Base-by-base conservation (phyloP, 306 rosid genomes). In the Quercus cerris region DNA sequence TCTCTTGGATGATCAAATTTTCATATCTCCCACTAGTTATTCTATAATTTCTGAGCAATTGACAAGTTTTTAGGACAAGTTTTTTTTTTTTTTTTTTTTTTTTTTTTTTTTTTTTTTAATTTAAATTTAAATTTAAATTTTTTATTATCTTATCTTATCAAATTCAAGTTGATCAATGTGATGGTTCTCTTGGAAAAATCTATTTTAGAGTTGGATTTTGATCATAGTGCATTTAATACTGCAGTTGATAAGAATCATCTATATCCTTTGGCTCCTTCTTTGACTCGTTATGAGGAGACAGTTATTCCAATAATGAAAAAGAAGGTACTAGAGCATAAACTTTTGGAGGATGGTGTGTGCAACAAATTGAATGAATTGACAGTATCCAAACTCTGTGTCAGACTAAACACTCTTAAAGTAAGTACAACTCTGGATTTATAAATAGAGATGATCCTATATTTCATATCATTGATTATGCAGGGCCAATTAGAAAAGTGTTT, bases 211-310 rank as follows among this genome's bases (percentile, higher is more conserved):
- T 59, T 59, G 6, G 5, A 30, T 80, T 10, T 31, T 71, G 31
- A 35, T 75, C 57, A 56, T 73, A 58, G 19, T 77, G 59, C 49
- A 68, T 62, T 62, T 69, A 19, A 41, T 61, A 18, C 46, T 88
- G 86, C 90, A 88, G 92, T 88, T 78, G 90, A 88, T 77, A 88
- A 86, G 86, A 86, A 75, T 41, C 74, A 78, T 73, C 70, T 88
- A 13, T 84, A 88, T 84, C 88, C 92, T 13, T 67, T 88, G 3
- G 80, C 78, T 52, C 92, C 92, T 82, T 84, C 87, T 35, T 77
- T 88, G 88, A 88, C 88, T 80, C 87, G 88, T 56, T 86, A 63
- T 77, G 82, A 82, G 76, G 92, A 86, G 74, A 75, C 84, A 4
- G 56, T 81, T 6, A 75, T 82, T 31, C 82, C 81, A 20, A 76